These are phyloP conservation scores for Thymus quinquecostatus DNA, from an alignment of 257 asterid species.

Conservation along the genomic window DNA sequence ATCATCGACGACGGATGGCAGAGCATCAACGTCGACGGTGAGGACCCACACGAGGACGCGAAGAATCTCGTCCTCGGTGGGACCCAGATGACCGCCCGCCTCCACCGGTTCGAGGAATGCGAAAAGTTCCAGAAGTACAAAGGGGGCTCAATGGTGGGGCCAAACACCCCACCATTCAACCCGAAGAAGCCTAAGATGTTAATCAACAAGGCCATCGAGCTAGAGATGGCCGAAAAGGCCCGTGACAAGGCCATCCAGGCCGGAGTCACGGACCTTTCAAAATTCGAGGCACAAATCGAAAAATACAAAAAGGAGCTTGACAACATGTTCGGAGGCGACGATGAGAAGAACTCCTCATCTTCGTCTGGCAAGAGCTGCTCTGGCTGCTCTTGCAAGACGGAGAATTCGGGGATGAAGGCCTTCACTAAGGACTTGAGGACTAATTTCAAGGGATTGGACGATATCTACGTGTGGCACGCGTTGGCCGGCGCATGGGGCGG, in stretches of 20 bases:
- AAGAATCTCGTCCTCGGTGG: conserved; percentile 68
- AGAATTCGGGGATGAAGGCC: conserved; percentile 52
- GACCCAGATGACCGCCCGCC: conserved; percentile 74
- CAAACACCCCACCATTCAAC: conserved; percentile 47
- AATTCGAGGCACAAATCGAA: conserved; percentile 39
- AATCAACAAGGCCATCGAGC: conserved; percentile 73
- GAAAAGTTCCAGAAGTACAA: conserved; percentile 61
- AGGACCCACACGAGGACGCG: conserved; percentile 50
- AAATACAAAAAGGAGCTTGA: conserved; percentile 45
- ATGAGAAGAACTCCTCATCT: neutral
- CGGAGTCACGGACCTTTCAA: conserved; percentile 46
- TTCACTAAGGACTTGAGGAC: conserved; percentile 54
- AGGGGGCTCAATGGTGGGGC: conserved; percentile 50
- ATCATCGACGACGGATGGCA: conserved; percentile 89
- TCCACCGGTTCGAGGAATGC: conserved; percentile 64
- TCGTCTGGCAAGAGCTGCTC: conserved; percentile 35
- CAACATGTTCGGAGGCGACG: conserved; percentile 46
- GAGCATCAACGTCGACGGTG: conserved; percentile 54
- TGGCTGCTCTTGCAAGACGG: conserved; percentile 39
- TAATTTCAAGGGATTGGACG: conserved; percentile 70
- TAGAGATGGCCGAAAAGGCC: conserved; percentile 67
- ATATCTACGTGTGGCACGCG: conserved; percentile 77
- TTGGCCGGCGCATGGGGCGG: conserved; percentile 86
- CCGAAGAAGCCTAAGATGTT: conserved; percentile 63
- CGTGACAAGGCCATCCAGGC: conserved; percentile 52